phyloP scores from a whole-genome alignment of 2,329 filamentous ascomycete genomes.

The Penicillium sp. region DNA sequence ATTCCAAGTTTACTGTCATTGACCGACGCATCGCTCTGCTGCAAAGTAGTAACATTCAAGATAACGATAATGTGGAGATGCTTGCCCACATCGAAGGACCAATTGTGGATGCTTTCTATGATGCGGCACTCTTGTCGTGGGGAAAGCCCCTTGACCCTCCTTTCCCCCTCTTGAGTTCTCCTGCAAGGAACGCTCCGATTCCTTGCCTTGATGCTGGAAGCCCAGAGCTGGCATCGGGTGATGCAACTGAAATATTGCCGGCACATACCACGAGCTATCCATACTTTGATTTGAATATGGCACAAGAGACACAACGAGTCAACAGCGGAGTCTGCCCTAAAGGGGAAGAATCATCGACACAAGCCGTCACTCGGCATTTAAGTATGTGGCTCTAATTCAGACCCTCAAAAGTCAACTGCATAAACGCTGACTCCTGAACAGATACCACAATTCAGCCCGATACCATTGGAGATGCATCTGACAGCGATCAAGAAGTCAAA shows the following conservation, averaged over 20 bases:
- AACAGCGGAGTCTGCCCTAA: slow-evolving; percentile 58
- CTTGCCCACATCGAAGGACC: slow-evolving; percentile 74
- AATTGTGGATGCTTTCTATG: slow-evolving; percentile 74
- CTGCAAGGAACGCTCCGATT: slow-evolving; percentile 43
- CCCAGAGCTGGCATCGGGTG: no score
- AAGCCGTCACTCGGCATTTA: slow-evolving; percentile 65
- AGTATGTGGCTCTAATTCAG: slow-evolving; percentile 39
- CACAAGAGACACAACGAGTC: slow-evolving; percentile 62
- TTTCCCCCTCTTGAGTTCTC: slow-evolving; percentile 57
- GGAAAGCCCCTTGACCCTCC: slow-evolving; percentile 62
- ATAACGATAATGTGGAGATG: slow-evolving; percentile 83
- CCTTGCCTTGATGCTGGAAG: slow-evolving; percentile 22
- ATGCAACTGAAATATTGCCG: slow-evolving; percentile 36
- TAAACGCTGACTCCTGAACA: not conserved
- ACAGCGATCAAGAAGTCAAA: slow-evolving; percentile 53
- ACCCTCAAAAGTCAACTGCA: not conserved
- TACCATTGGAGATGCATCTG: slow-evolving; percentile 56
- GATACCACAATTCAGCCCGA: slow-evolving; percentile 58
- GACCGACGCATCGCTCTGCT: slow-evolving; percentile 70
- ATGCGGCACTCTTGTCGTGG: slow-evolving; percentile 74
- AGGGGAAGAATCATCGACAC: slow-evolving; percentile 54
- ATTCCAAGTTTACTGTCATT: slow-evolving; percentile 76
- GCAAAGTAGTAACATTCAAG: slow-evolving; percentile 75
- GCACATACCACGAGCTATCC: slow-evolving; percentile 52
- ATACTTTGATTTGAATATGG: slow-evolving; percentile 59